Base-by-base conservation (phyloP, 441 rosid species). In the Adansonia gregorii region DNA sequence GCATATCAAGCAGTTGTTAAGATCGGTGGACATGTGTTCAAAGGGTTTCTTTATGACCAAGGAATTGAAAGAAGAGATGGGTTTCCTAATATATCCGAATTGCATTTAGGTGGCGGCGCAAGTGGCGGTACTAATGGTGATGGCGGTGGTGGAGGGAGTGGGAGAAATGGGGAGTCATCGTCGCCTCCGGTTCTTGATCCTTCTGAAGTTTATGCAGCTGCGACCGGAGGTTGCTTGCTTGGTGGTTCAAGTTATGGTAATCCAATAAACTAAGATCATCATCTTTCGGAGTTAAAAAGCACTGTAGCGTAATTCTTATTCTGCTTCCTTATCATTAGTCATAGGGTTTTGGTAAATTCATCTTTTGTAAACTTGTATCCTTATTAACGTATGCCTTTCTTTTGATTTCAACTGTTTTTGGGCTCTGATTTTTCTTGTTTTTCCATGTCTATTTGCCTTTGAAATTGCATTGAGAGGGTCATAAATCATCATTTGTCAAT, bases 1-100 rank as follows among this genome's bases (percentile, higher is more conserved):
- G 98, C 97, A 0, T 96, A 96, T 70, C 97, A 96, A 74, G 98
- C 98, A 3, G 90, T 87, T 74, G 98, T 91, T 14, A 93, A 90
- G 79, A 96, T 96, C 48, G 92, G 95, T 3, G 98, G 99, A 15
- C 99, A 86, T 81, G 91, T 96, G 12, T 96, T 93, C 73, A 94
- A 91, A 88, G 99, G 99, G 77, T 85, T 96, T 83, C 83, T 96
- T 51, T 94, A 94, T 41, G 98, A 94, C 80, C 97, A 91, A 87
- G 98, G 99, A 58, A 82, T 82, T 76, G 97, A 90, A 82, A 59
- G 85, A 8, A 84, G 89, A 77, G 96, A 93, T 22, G 88, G 87
- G 72, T 86, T 89, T 52, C 97, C 98, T 5, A 89, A 90, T 52
- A 69, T 94, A 66, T 93, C 98, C 5, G 96, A 92, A 67, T 85